Evolutionary conservation across 164 flowering plant genomes (phyloP).

Genomic region (Pachysandra terminalis): DNA sequence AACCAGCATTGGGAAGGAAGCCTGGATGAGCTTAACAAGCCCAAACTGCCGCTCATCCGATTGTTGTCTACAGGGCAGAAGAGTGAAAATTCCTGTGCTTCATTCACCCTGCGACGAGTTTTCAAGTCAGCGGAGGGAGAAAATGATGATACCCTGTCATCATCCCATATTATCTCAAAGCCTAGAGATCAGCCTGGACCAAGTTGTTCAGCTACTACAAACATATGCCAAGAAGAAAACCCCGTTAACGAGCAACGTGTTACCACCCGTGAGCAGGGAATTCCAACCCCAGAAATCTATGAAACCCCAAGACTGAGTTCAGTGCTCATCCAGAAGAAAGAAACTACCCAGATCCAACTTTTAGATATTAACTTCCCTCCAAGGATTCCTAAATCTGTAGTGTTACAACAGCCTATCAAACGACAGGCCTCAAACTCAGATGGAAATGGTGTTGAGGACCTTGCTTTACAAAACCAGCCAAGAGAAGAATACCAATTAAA

Average conservation of each 20-base stretch:
- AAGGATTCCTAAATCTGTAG: constrained; percentile 33
- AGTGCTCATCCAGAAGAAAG: constrained; percentile 42
- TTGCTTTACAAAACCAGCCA: constrained; percentile 12
- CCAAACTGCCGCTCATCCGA: constrained; percentile 76
- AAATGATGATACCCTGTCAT: constrained; percentile 47
- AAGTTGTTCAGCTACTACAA: constrained; percentile 34
- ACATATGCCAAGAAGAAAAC: constrained; percentile 35
- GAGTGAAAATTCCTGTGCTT: constrained; percentile 84
- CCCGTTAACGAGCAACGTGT: constrained; percentile 20
- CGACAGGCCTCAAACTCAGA: constrained; percentile 29
- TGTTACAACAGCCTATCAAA: constrained; percentile 26
- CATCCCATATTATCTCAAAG: constrained; percentile 47
- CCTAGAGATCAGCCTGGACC: constrained; percentile 40
- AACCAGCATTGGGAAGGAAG: constrained; percentile 98
- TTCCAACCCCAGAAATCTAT: constrained; percentile 87
- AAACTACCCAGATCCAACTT: constrained; percentile 53
- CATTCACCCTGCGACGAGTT: constrained; percentile 71
- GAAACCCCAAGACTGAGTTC: constrained; percentile 75
- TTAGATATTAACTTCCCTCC: constrained; percentile 93
- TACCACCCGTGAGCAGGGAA: constrained; percentile 61
- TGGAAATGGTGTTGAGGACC: constrained; percentile 35
- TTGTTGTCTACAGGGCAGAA: constrained; percentile 85
- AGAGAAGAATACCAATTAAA: constrained; percentile 23
- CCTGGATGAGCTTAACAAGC: constrained; percentile 88
- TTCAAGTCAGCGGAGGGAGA: constrained; percentile 72